A percentile compares a stretch with the other conserved stretches of the same genome.
These are phyloP conservation scores for Diaporthe longicolla DNA, from an alignment of 2,329 filamentous ascomycete species.

Conservation along the genomic window DNA sequence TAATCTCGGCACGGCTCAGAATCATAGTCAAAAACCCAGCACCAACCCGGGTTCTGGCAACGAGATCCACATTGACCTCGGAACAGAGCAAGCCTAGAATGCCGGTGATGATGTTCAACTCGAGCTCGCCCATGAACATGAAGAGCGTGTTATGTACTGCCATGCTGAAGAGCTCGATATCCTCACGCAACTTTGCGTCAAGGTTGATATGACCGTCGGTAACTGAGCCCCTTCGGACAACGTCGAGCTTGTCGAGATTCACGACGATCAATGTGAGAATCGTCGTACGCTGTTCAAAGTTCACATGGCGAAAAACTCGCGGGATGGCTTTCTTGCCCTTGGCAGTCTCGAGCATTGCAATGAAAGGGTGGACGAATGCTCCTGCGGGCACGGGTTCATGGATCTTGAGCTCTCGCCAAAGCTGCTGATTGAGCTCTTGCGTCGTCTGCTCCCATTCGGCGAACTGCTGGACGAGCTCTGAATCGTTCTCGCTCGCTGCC, in stretches of 20 bases:
- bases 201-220: slow-evolving; percentile 78
- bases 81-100: slow-evolving; percentile 84
- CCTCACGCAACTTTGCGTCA: slow-evolving; percentile 86
- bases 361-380: slow-evolving; percentile 91
- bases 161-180: slow-evolving; percentile 90
- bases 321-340: slow-evolving; percentile 98
- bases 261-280: slow-evolving; percentile 96
- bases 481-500: slow-evolving; percentile 73
- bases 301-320: slow-evolving; percentile 93
- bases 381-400: slow-evolving; percentile 85
- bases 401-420: slow-evolving; percentile 92
- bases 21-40: slow-evolving; percentile 94
- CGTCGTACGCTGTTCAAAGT: slow-evolving; percentile 92
- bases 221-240: slow-evolving; percentile 85
- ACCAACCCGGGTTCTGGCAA: slow-evolving; percentile 89
- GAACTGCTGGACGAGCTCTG: slow-evolving; percentile 79
- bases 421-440: slow-evolving; percentile 79
- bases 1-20: slow-evolving; percentile 91
- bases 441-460: slow-evolving; percentile 84
- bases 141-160: slow-evolving; percentile 93
- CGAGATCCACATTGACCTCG: slow-evolving; percentile 85
- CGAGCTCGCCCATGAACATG: slow-evolving; percentile 90
- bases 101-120: slow-evolving; percentile 90
- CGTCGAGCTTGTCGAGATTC: slow-evolving; percentile 91
- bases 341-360: slow-evolving; percentile 91